Base-by-base conservation (phyloP, 2,329 filamentous ascomycete genomes). In the Leptodontidium sp. region DNA sequence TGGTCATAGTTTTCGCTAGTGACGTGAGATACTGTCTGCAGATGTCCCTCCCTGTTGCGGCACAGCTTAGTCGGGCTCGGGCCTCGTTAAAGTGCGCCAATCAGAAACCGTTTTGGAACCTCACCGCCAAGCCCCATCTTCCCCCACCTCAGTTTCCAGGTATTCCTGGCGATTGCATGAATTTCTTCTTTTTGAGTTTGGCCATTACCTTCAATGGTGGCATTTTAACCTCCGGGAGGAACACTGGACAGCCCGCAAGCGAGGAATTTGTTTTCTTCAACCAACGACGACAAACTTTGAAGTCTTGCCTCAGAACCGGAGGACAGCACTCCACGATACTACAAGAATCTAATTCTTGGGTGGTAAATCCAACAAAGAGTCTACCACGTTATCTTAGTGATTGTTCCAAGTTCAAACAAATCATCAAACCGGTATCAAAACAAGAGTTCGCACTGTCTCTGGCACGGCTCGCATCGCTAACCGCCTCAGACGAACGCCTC, bases 381-480 rank as follows among this genome's bases (percentile, higher is more conserved):
- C 29, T 32, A 32, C 6, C 29, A 32, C 3, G 29, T 32, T 32
- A 32, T 32, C 11, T 6, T 12, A 3, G 38, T 11, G 9, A 40
- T 7, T 40, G 38, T 55, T 26, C 6, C 14, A 55, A 9, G 11
- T 55, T 9, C 52, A 12, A 35, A 55, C 52, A 15, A 55, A 4
- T 55, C 14, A 35, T n/a, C 52, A 55, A 55, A 55, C 50, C 26
- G 15, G 52, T 7, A 35, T 35, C 29, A 55, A n/a, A 55, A 55
- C 14, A 55, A 55, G 17, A 14, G 15, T 35, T n/a, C 52, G 8
- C 17, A 32, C 29, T 32, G 29, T 15, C 52, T 55, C 26, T 35
- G 26, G 52, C 52, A 55, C 15, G 26, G 29, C 52, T 55, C 52
- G 52, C 52, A 55, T 55, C 52, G 29, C 52, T 55, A 55, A 40